Evolutionary conservation across 495 filamentous ascomycete genomes (phyloP).

Genomic region (Daldinia bambusicola): DNA sequence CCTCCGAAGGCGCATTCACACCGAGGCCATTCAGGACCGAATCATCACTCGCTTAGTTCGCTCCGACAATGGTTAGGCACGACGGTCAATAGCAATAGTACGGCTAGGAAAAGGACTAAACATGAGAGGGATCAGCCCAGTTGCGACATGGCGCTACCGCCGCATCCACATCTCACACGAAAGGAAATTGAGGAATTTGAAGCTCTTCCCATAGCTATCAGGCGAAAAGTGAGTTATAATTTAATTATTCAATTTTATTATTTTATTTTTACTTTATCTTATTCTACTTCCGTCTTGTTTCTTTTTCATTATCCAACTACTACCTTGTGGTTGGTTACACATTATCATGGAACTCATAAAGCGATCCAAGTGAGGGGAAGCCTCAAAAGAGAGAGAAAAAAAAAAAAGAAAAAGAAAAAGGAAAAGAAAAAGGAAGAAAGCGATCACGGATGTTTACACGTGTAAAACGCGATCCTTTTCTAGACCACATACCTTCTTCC

Average conservation of each 20-base stretch:
- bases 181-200: conserved; percentile 57
- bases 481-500: conserved; percentile 12
- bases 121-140: conserved; percentile 32
- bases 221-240: conserved; percentile 63
- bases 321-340: not conserved
- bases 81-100: conserved; percentile 14
- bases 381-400: not conserved
- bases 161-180: conserved; percentile 40
- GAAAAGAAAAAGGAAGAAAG: conserved; percentile 3
- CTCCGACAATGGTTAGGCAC: conserved; percentile 40
- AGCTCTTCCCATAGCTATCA: conserved; percentile 65
- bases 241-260: not conserved
- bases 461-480: conserved; percentile 6
- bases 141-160: conserved; percentile 23
- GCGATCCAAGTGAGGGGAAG: not conserved
- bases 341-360: not conserved
- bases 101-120: conserved; percentile 25
- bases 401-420: not conserved
- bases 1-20: conserved; percentile 18
- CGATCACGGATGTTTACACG: conserved; percentile 10
- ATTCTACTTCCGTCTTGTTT: conserved; percentile 11
- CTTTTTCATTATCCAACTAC: not conserved
- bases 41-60: conserved; percentile 33
- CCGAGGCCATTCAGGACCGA: conserved; percentile 24
- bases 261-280: conserved; percentile 19